These are phyloP conservation scores for Dicorynia guianensis DNA, from an alignment of 306 rosid genomes.

Conservation along the genomic window DNA sequence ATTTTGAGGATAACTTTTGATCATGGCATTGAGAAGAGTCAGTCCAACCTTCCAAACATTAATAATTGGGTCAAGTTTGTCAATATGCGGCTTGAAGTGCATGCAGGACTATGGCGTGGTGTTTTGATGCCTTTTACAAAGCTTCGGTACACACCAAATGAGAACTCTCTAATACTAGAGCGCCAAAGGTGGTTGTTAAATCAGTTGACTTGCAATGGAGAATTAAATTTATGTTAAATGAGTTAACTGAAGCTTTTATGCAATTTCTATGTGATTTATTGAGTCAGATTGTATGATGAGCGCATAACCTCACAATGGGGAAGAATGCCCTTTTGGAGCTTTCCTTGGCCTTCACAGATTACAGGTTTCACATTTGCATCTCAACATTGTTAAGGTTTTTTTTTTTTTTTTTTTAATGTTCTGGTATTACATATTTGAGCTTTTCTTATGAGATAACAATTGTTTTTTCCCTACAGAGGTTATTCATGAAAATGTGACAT, in stretches of 20 bases:
- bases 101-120: conserved; percentile 65
- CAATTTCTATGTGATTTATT: neutral
- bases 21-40: conserved; percentile 37
- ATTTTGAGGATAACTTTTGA: conserved; percentile 57
- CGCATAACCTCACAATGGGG: conserved; percentile 41
- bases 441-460: conserved; percentile 28
- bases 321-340: conserved; percentile 51
- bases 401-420: neutral
- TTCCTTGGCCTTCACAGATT: conserved; percentile 45
- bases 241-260: neutral
- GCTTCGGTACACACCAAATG: conserved; percentile 51
- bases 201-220: conserved; percentile 21
- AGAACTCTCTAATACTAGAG: conserved; percentile 46
- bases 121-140: conserved; percentile 55
- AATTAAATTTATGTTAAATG: neutral
- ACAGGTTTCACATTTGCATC: conserved; percentile 58
- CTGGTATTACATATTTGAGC: neutral
- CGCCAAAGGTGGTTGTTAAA: conserved; percentile 64
- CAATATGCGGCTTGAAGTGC: conserved; percentile 55
- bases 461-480: conserved; percentile 49
- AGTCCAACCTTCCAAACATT: conserved; percentile 37
- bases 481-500: conserved; percentile 33
- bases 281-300: conserved; percentile 54
- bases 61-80: conserved; percentile 69
- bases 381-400: conserved; percentile 18